phyloP scores from a whole-genome alignment of 805 yeast genomes.

The Yarrowia deformans region DNA sequence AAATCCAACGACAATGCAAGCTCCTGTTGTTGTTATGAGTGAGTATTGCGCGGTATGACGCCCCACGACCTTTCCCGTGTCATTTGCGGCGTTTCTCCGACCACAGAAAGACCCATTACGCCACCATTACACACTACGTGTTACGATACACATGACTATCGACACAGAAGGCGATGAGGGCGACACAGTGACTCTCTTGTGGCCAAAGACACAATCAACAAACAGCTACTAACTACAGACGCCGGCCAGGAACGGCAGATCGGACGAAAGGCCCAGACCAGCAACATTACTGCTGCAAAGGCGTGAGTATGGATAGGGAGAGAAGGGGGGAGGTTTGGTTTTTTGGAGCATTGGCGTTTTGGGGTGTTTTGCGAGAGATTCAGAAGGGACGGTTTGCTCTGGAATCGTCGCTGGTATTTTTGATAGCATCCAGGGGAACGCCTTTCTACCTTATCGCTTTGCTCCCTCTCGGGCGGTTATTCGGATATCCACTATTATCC shows the following conservation, averaged over 20 bases:
- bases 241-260: slow-evolving; percentile 91
- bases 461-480: too few relatives aligned
- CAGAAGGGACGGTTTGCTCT: too few relatives aligned
- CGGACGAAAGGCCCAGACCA: slow-evolving; percentile 96
- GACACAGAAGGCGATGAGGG: neutral
- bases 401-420: too few relatives aligned
- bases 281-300: slow-evolving; percentile 98
- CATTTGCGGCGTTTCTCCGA: neutral
- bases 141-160: neutral
- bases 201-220: neutral
- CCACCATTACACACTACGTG: neutral
- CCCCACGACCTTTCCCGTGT: neutral
- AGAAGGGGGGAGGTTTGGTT: too few relatives aligned
- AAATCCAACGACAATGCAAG: slow-evolving; percentile 61
- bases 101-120: neutral
- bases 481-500: too few relatives aligned
- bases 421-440: too few relatives aligned
- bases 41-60: slow-evolving; percentile 43
- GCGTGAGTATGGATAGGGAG: slow-evolving; percentile 56
- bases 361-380: neutral
- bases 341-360: too few relatives aligned
- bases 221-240: slow-evolving; percentile 49
- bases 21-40: slow-evolving; percentile 82
- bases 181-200: neutral
- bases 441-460: too few relatives aligned